phyloP scores from a whole-genome alignment of 116 monocot genomes.

The Papilionanthe hybrid region DNA sequence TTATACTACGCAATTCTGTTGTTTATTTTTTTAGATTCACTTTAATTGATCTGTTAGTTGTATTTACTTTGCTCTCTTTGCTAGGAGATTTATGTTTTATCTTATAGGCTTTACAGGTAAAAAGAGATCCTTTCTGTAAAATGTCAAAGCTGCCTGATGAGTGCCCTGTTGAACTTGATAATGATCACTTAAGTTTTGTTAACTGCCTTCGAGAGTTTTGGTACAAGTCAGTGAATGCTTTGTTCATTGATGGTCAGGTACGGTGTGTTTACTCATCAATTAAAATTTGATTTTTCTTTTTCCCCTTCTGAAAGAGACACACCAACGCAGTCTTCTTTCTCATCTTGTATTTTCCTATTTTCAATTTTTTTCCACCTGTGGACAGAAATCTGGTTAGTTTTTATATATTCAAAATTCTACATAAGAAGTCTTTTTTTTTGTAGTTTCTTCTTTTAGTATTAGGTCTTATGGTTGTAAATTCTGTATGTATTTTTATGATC shows the following conservation, averaged over 20 bases:
- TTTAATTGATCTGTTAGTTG: not conserved
- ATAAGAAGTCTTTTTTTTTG: not conserved
- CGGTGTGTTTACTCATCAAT: not conserved
- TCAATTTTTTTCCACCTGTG: not conserved
- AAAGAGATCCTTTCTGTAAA: constrained; percentile 26
- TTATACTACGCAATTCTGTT: not conserved
- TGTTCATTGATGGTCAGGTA: constrained; percentile 72
- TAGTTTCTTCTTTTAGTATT: not conserved
- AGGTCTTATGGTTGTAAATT: not conserved
- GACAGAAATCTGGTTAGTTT: not conserved
- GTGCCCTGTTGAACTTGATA: constrained; percentile 36
- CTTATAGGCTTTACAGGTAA: constrained; percentile 34
- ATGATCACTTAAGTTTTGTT: constrained; percentile 42
- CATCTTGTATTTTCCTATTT: not conserved
- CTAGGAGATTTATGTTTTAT: not conserved
- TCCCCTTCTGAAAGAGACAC: not conserved
- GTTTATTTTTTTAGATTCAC: not conserved
- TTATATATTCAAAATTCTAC: not conserved
- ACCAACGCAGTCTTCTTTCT: not conserved
- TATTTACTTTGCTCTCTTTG: not conserved
- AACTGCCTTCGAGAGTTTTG: constrained; percentile 70
- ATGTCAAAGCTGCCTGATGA: constrained; percentile 47
- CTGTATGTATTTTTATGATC: not conserved
- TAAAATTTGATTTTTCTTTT: not conserved
- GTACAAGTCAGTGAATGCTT: constrained; percentile 54